Conservation (phyloP, 2,329 filamentous ascomycete genomes). For the Dactylonectria macrodidyma region DNA sequence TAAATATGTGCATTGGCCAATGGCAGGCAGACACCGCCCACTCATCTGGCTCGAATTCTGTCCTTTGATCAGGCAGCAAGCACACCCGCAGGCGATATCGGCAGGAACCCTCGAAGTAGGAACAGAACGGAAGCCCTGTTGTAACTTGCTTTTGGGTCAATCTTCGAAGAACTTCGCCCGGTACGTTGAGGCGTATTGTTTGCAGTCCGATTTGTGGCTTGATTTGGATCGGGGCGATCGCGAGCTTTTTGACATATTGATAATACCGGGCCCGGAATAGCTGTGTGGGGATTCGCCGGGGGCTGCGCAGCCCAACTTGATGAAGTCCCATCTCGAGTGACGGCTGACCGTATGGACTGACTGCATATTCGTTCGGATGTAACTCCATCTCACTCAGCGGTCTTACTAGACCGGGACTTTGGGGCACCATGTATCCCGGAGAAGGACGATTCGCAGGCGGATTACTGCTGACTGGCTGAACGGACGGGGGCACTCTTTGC, state of each 20-base stretch:
- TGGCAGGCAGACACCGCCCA: slow-evolving; percentile 76
- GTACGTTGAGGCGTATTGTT: slow-evolving; percentile 64
- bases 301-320: slow-evolving; percentile 64
- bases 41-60: slow-evolving; percentile 57
- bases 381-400: slow-evolving; percentile 31
- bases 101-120: slow-evolving; percentile 66
- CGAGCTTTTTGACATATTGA: slow-evolving; percentile 69
- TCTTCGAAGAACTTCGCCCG: slow-evolving; percentile 51
- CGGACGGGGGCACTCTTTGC: neutral
- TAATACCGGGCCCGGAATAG: slow-evolving; percentile 61
- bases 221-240: slow-evolving; percentile 60
- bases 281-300: slow-evolving; percentile 56
- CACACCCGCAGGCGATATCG: slow-evolving; percentile 81
- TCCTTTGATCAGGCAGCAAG: slow-evolving; percentile 35
- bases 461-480: neutral
- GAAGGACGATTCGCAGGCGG: neutral
- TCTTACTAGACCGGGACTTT: neutral
- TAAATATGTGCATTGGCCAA: slow-evolving; percentile 81
- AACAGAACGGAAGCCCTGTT: slow-evolving; percentile 54
- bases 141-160: slow-evolving; percentile 53
- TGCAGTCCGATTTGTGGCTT: slow-evolving; percentile 56
- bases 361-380: slow-evolving; percentile 56
- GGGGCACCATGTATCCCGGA: neutral
- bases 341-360: slow-evolving; percentile 57
- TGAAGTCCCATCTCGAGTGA: slow-evolving; percentile 63